Base-by-base conservation (phyloP, 2,329 filamentous ascomycete species). In the Exophiala phaeomuriformis region DNA sequence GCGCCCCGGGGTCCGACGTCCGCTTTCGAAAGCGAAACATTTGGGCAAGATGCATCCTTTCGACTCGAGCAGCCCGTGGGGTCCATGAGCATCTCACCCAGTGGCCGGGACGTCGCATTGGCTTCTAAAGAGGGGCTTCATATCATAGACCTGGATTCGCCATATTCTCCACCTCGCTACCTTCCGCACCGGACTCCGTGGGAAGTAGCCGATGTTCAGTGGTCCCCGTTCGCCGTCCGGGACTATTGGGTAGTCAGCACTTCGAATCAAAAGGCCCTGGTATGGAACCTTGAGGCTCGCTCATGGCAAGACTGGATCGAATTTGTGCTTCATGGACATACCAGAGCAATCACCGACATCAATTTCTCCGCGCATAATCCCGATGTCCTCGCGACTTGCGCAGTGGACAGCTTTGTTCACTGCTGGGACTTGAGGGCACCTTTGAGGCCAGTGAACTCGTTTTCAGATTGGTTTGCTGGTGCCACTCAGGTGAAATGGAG, bases 401-500 rank as follows among this genome's bases (percentile, higher is more conserved):
- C 89, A 2, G 88, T 96, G 31, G 90, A 96, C 69, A 93, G 90
- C 47, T 95, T 90, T 65, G 87, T 96, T 5, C 88, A 95, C 68
- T 89, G 84, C 64, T 96, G 91, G 89, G 90, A 96, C 71, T 73
- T 96, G 43, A 81, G 90, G 35, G 78, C 80, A 47, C 84, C 89
- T 0, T 77, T 78, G 40, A 81, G 85, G 60, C 88, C 89, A 5
- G 86, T 81, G 6, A 76, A 90, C 52, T 88, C 84, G 0, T 95
- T 93, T 65, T 91, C 86, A 56, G 90, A 96, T 71, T 96, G 90
- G 87, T 88, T 90, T 66, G 89, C 90, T 31, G 90, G 90, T 40
- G 90, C 90, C 7, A 95, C 90, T 1, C 91, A 96, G 67, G 90
- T 96, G 59, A 96, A 96, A 70, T 96, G 88, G 78, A 95, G 90